Percentiles rank a stretch among this genome's conserved stretches.
Evolutionary conservation across 2,329 filamentous ascomycete species (phyloP).

Genomic region (Penicillium sp.): DNA sequence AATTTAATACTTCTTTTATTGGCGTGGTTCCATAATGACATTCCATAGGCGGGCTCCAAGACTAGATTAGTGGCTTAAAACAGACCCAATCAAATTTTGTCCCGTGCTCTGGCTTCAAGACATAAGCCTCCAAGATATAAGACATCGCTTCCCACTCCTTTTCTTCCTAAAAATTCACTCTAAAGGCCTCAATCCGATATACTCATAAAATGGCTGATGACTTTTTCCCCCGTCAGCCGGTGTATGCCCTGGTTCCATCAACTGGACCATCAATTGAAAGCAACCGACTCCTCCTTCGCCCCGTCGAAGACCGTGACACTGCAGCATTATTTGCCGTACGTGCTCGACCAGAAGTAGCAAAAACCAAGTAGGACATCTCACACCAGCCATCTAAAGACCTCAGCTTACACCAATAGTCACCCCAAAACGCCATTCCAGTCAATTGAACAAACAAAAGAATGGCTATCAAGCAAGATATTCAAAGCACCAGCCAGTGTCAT

Average conservation of each 20-base stretch:
- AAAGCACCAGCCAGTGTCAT: conserved; percentile 17
- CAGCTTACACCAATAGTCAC: conserved; percentile 13
- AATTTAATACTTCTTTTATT: neutral
- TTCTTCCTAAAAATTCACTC: neutral
- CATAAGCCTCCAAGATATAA: neutral
- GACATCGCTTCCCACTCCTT: neutral
- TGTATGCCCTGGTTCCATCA: conserved; percentile 13
- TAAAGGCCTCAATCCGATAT: neutral
- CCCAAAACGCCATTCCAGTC: conserved; percentile 24
- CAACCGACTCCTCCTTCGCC: conserved; percentile 23
- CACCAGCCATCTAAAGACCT: neutral
- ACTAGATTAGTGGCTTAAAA: neutral
- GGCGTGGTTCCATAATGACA: neutral
- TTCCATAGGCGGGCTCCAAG: neutral
- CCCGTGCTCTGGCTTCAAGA: too few relatives aligned
- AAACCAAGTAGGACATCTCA: conserved; percentile 16
- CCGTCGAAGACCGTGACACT: conserved; percentile 19
- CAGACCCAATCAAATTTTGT: neutral
- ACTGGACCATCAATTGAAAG: conserved; percentile 15
- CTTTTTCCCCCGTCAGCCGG: conserved; percentile 11
- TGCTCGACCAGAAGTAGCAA: conserved; percentile 24
- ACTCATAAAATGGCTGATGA: neutral
- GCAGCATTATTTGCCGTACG: conserved; percentile 25
- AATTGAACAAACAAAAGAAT: conserved; percentile 23
- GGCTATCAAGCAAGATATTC: conserved; percentile 25